Evolutionary conservation across 2,329 filamentous ascomycete genomes (phyloP), one percentile per base, ranked within the genome.

Genomic region (Ceratocystis eucalypticola): DNA sequence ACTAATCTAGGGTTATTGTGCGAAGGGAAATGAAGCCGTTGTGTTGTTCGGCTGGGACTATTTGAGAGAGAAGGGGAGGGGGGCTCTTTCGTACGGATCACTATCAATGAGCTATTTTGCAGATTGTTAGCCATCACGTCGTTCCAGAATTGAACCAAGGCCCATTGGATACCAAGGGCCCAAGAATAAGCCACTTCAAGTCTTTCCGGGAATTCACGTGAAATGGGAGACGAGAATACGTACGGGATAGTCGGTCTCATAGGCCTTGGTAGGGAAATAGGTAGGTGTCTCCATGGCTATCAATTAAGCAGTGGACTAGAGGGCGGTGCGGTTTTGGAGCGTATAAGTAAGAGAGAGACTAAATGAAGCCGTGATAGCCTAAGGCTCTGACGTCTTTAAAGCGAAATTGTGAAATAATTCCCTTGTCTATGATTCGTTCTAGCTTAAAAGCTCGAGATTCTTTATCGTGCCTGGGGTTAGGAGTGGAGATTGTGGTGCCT

Each of bases 21-120:
- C 37, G 3, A 5, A 22, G 28, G 2, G 10, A 28, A 53, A 53
- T 8, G 8, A 10, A 15, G 22, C 1, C 20, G 12, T 5, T 53
- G 25, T 28, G 20, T 7, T 33, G 8, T 28, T 45, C 44, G 7
- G 55, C n/a, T 41, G 20, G 1, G n/a, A 46, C 28, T 5, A 37
- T 30, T 28, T 4, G 62, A 6, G 33, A 22, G 33, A 25, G 5
- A 28, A 41, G 12, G 10, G 55, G 41, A 50, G 33, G 37, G 53
- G 7, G 30, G 61, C 20, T 41, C 37, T 41, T 63, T 77, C 87
- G 75, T 92, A 96, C 92, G 94, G 94, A 78, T 99, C 94, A 80
- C 90, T 95, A 81, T 99, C 94, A 78, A 99, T 97, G 80, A 97
- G 88, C 94, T 99, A 79, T 71, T 74, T 41, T 73, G 55, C 66